Conservation (phyloP, 2,329 filamentous ascomycete species). For the Alternaria arbusti region DNA sequence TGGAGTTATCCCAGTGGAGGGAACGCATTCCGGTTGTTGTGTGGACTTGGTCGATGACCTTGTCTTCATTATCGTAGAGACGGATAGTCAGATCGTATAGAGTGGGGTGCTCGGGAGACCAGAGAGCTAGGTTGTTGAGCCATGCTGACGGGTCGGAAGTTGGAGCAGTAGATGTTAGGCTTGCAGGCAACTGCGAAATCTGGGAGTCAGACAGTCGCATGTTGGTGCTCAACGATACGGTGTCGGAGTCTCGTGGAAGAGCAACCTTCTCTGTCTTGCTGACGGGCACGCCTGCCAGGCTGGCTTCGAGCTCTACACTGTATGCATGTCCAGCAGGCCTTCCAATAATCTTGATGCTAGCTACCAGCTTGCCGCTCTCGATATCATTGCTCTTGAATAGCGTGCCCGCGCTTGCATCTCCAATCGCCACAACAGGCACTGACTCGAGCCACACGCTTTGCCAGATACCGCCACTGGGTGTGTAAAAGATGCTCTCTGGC, state of each 20-base stretch:
- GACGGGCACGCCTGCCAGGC: constrained; percentile 58
- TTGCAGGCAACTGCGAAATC: constrained; percentile 47
- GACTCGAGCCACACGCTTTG: constrained; percentile 65
- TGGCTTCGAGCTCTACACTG: constrained; percentile 61
- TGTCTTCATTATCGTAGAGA: constrained; percentile 52
- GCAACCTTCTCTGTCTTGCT: constrained; percentile 52
- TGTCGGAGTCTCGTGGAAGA: constrained; percentile 59
- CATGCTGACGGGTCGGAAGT: constrained; percentile 51
- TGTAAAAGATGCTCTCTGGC: constrained; percentile 67
- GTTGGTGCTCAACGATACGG: constrained; percentile 55
- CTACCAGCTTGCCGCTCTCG: constrained; percentile 58
- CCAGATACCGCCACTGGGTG: constrained; percentile 65
- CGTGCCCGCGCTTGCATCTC: constrained; percentile 64
- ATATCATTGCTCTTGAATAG: constrained; percentile 64
- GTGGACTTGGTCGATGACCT: constrained; percentile 61
- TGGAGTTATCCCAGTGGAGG: constrained; percentile 65
- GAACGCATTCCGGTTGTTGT: constrained; percentile 68
- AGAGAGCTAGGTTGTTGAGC: constrained; percentile 65
- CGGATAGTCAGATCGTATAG: constrained; percentile 64
- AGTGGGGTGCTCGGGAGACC: constrained; percentile 65
- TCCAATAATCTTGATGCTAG: constrained; percentile 58
- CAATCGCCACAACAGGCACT: constrained; percentile 60
- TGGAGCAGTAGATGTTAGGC: constrained; percentile 38
- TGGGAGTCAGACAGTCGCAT: constrained; percentile 57
- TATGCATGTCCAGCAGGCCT: constrained; percentile 56